Percentiles rank a stretch among this genome's conserved stretches.
phyloP scores from a whole-genome alignment of 371 early-diverging fungal genomes.

The Ordospora pajunii region DNA sequence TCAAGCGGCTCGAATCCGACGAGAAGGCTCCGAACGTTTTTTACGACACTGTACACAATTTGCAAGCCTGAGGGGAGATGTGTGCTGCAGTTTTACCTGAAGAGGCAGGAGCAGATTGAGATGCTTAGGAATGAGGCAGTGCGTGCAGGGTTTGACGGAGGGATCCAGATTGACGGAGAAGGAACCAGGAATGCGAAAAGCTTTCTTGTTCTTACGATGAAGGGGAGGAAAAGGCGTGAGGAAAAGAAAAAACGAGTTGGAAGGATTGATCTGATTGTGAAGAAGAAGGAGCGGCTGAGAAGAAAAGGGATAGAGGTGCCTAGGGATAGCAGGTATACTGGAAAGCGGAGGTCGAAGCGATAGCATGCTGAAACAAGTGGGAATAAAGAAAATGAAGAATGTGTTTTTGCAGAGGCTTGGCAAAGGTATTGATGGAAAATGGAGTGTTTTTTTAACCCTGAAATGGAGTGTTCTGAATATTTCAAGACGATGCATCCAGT shows the following conservation, averaged over 20 bases:
- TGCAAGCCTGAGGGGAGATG: constrained; percentile 77
- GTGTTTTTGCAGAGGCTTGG: no score
- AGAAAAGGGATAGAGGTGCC: not conserved
- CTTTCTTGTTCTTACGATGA: constrained; percentile 69
- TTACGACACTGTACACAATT: constrained; percentile 76
- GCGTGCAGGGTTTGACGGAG: constrained; percentile 84
- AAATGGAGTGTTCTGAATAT: constrained; percentile 6
- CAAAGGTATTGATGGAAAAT: not conserved
- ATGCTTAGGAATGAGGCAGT: constrained; percentile 75
- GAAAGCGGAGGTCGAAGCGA: not conserved
- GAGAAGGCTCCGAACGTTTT: constrained; percentile 74
- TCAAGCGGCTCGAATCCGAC: constrained; percentile 71
- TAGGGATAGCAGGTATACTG: not conserved
- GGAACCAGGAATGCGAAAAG: constrained; percentile 87
- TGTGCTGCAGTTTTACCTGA: constrained; percentile 95
- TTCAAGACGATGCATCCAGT: constrained; percentile 10
- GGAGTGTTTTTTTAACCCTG: constrained; percentile 16
- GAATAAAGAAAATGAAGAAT: no score
- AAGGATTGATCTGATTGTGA: not conserved
- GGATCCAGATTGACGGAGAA: constrained; percentile 87
- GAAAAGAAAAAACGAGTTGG: not conserved
- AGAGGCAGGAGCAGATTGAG: constrained; percentile 82
- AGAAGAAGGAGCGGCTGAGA: not conserved
- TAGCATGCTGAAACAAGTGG: no score
- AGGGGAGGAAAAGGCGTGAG: not conserved